A percentile compares a stretch with the other conserved stretches of the same genome.
These are phyloP conservation scores for Metarhizium robertsii DNA, from an alignment of 2,329 filamentous ascomycete species.

Conservation along the genomic window DNA sequence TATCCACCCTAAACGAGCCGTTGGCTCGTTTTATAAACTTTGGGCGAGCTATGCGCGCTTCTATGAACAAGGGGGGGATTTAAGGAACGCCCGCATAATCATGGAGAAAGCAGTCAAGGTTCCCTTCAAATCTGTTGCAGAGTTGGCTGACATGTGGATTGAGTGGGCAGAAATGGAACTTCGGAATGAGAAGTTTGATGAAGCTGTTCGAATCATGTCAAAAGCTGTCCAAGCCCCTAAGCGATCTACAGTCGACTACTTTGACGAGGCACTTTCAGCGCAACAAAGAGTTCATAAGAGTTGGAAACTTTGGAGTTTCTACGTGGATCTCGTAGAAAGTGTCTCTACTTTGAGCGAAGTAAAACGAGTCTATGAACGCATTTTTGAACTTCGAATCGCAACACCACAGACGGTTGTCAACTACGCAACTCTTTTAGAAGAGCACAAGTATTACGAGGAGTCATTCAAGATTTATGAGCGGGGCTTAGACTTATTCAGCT, in stretches of 20 bases:
- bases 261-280: conserved; percentile 86
- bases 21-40: conserved; percentile 86
- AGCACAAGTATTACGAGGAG: conserved; percentile 91
- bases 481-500: conserved; percentile 94
- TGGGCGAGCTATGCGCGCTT: conserved; percentile 98
- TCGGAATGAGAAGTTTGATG: conserved; percentile 90
- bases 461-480: conserved; percentile 97
- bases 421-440: conserved; percentile 90
- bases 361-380: conserved; percentile 88
- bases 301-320: conserved; percentile 99
- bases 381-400: conserved; percentile 95
- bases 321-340: conserved; percentile 94
- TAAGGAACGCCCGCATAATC: conserved; percentile 79
- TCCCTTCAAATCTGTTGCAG: conserved; percentile 93
- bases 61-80: conserved; percentile 80
- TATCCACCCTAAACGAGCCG: conserved; percentile 87
- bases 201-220: conserved; percentile 89
- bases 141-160: conserved; percentile 97
- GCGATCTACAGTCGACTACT: conserved; percentile 96
- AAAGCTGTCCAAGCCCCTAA: conserved; percentile 97
- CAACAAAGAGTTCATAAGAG: conserved; percentile 98
- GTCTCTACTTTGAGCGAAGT: conserved; percentile 87
- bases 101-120: conserved; percentile 98
- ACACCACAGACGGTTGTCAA: conserved; percentile 98
- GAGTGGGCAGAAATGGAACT: conserved; percentile 99